Percentiles rank a stretch among this genome's conserved stretches.
phyloP scores from a whole-genome alignment of 2,329 filamentous ascomycete species.

The Aureobasidium melanogenum region DNA sequence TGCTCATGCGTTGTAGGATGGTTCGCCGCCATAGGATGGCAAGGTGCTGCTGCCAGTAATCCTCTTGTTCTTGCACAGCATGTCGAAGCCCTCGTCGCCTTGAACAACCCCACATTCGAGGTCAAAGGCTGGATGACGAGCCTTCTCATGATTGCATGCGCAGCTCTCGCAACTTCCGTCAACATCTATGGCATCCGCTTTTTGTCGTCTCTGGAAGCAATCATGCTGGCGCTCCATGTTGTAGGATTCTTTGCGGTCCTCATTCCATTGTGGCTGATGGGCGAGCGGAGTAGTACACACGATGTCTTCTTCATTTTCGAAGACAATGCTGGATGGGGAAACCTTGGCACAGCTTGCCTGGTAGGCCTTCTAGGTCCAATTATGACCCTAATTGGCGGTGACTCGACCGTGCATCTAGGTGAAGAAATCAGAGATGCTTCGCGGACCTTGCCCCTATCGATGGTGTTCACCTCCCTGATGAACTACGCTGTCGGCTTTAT shows the following conservation, averaged over 20 bases:
- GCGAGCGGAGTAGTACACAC: slow-evolving; percentile 10
- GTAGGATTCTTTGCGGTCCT: slow-evolving; percentile 24
- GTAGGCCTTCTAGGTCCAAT: slow-evolving; percentile 20
- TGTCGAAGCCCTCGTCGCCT: slow-evolving; percentile 21
- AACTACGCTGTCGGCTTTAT: slow-evolving; percentile 18
- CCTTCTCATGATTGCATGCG: slow-evolving; percentile 15
- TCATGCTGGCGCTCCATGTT: slow-evolving; percentile 22
- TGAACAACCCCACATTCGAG: slow-evolving; percentile 18
- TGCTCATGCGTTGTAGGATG: slow-evolving; percentile 13
- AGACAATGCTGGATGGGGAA: slow-evolving; percentile 20
- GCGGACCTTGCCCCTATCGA: slow-evolving; percentile 14
- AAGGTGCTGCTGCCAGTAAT: slow-evolving; percentile 21
- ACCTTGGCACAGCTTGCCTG: slow-evolving; percentile 18
- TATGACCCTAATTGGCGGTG: slow-evolving; percentile 11
- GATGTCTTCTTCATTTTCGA: slow-evolving; percentile 20
- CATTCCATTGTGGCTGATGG: slow-evolving; percentile 22
- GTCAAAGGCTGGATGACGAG: slow-evolving; percentile 17
- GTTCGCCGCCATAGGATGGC: slow-evolving; percentile 24
- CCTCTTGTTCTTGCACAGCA: slow-evolving; percentile 22
- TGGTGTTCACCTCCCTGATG: slow-evolving; percentile 17
- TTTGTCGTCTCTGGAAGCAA: slow-evolving; percentile 21
- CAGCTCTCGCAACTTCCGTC: slow-evolving; percentile 20
- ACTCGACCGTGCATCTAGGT: slow-evolving; percentile 16
- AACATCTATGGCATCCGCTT: slow-evolving; percentile 24
- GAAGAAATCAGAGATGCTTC: slow-evolving; percentile 15